These are phyloP conservation scores for Jasminum sambac DNA, from an alignment of 257 asterid species.

Conservation along the genomic window DNA sequence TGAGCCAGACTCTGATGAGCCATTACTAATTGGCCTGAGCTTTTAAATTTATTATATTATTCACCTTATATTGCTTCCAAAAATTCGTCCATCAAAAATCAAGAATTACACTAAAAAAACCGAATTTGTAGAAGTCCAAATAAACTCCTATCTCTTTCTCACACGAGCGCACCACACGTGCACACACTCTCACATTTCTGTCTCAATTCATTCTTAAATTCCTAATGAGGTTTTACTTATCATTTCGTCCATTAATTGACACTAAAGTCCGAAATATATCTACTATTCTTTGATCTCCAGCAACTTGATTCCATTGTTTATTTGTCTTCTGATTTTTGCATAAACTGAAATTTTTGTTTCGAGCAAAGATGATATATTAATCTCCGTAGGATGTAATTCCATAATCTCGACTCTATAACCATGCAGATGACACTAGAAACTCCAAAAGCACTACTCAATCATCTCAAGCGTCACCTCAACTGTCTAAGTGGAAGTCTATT, in stretches of 20 bases:
- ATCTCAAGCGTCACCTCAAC: conserved; percentile 54
- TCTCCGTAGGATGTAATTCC: conserved; percentile 21
- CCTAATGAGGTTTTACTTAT: neutral
- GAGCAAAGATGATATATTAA: conserved; percentile 6
- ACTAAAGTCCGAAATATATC: neutral
- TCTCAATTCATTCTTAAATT: neutral
- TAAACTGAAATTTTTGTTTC: neutral
- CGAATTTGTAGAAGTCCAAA: too few relatives aligned
- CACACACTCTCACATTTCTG: neutral
- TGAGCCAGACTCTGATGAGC: too few relatives aligned
- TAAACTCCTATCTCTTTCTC: too few relatives aligned
- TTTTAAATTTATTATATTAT: too few relatives aligned
- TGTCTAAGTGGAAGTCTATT: conserved; percentile 81
- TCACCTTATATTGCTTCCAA: too few relatives aligned
- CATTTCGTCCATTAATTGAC: too few relatives aligned
- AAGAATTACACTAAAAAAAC: too few relatives aligned
- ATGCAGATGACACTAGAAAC: conserved; percentile 57
- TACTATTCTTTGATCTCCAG: neutral
- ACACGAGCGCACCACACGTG: too few relatives aligned
- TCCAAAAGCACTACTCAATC: conserved; percentile 38
- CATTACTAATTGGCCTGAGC: too few relatives aligned
- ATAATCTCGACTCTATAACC: conserved; percentile 16
- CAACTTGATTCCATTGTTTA: conserved; percentile 5
- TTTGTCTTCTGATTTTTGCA: conserved; percentile 1
- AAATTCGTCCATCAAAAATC: too few relatives aligned